Conservation (phyloP, 139 green algal genomes). For the Asterochloris erici region DNA sequence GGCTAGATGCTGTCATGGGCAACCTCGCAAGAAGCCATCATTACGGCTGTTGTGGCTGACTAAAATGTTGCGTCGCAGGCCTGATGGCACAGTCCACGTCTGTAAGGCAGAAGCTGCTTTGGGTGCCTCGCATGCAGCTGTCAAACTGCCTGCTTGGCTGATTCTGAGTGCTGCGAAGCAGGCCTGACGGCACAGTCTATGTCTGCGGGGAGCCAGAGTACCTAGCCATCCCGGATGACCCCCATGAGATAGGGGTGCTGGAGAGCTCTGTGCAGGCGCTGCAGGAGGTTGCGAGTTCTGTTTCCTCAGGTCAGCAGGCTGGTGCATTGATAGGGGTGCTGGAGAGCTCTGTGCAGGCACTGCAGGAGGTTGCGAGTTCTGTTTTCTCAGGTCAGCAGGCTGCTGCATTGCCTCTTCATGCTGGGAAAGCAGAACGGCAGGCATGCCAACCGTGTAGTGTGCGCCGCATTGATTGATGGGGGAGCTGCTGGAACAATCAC, state of each 20-base stretch:
- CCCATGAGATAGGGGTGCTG: conserved; percentile 37
- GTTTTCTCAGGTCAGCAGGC: neutral
- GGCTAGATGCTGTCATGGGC: too few relatives aligned
- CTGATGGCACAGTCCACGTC: conserved; percentile 73
- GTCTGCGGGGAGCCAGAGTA: conserved; percentile 64
- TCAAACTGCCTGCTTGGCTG: too few relatives aligned
- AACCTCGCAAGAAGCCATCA: too few relatives aligned
- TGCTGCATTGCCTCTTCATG: too few relatives aligned
- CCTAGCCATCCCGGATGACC: conserved; percentile 34
- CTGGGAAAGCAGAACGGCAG: too few relatives aligned
- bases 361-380: conserved; percentile 18
- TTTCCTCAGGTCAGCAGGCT: neutral
- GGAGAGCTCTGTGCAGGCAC: conserved; percentile 17
- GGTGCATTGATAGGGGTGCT: conserved; percentile 30
- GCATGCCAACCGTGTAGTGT: too few relatives aligned
- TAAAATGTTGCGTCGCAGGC: conserved; percentile 19
- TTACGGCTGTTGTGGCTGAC: too few relatives aligned
- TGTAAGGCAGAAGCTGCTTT: too few relatives aligned
- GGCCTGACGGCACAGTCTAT: conserved; percentile 74
- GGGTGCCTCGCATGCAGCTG: too few relatives aligned
- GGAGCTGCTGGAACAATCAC: too few relatives aligned
- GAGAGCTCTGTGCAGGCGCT: conserved; percentile 25
- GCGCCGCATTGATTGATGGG: too few relatives aligned
- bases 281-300: conserved; percentile 7
- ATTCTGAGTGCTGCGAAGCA: neutral